These are phyloP conservation scores for Erodium trifolium DNA, from an alignment of 441 rosid genomes.

Conservation along the genomic window DNA sequence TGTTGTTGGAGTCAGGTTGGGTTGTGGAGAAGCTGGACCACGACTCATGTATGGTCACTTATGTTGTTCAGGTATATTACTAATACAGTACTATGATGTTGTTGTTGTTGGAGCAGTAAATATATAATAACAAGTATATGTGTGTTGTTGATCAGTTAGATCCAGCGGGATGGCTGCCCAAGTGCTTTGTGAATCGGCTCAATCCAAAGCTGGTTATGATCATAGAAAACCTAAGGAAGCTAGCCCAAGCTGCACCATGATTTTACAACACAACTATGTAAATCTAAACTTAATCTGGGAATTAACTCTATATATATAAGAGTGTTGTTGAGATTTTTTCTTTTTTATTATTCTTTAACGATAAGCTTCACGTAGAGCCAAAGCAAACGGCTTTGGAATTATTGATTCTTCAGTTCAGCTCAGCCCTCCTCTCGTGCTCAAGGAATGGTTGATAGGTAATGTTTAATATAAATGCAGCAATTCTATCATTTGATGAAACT, in stretches of 20 bases:
- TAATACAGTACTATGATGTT: too few relatives aligned
- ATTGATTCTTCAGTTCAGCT: too few relatives aligned
- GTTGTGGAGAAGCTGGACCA: constrained; percentile 71
- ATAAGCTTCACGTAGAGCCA: too few relatives aligned
- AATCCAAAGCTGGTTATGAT: constrained; percentile 71
- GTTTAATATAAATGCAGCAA: too few relatives aligned
- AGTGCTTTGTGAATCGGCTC: constrained; percentile 61
- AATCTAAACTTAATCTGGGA: too few relatives aligned
- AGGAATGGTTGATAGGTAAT: too few relatives aligned
- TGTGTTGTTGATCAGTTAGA: constrained; percentile 40
- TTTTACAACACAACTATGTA: too few relatives aligned
- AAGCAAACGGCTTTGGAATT: too few relatives aligned
- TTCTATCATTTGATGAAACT: too few relatives aligned
- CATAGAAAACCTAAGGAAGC: constrained; percentile 58
- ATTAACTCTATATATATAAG: too few relatives aligned
- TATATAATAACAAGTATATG: neutral
- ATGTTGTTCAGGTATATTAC: constrained; percentile 35
- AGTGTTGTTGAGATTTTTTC: neutral
- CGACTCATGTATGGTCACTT: too few relatives aligned
- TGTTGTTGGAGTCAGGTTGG: constrained; percentile 55
- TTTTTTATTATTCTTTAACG: neutral
- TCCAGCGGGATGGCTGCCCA: constrained; percentile 86
- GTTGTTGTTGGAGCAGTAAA: neutral
- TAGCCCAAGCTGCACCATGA: neutral
- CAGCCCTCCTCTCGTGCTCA: too few relatives aligned